These are phyloP conservation scores for Urochloa ruziziensis DNA, from an alignment of 176 grass and related monocot genomes.

Conservation along the genomic window DNA sequence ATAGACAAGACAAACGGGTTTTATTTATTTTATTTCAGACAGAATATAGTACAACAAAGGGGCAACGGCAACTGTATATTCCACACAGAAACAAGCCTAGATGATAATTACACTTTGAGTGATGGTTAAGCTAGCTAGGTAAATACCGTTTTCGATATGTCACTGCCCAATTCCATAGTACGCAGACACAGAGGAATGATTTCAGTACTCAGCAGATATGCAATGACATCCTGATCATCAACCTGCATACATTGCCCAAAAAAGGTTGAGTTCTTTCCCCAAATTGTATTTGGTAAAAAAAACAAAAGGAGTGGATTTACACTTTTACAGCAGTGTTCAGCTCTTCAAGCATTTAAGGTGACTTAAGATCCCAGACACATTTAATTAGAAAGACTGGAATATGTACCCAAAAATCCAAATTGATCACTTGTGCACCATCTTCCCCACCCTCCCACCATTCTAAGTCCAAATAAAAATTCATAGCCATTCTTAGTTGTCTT, in stretches of 20 bases:
- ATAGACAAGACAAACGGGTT: background rate
- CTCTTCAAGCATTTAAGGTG: background rate
- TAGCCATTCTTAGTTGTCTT: conserved; percentile 4
- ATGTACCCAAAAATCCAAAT: background rate
- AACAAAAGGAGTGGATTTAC: background rate
- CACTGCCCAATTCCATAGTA: conserved; percentile 93
- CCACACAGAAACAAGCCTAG: background rate
- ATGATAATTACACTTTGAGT: background rate
- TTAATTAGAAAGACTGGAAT: background rate
- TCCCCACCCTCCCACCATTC: background rate
- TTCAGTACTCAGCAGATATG: conserved; percentile 80
- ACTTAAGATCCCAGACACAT: conserved; percentile 7
- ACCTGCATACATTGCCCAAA: conserved; percentile 48
- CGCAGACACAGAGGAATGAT: conserved; percentile 84
- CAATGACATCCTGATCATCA: conserved; percentile 79
- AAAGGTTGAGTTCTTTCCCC: background rate
- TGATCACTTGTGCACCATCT: background rate
- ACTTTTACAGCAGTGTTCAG: background rate
- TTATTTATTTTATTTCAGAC: background rate
- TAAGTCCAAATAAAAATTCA: background rate
- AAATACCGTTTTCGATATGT: conserved; percentile 86
- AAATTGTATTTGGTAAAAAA: background rate
- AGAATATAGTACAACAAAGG: background rate
- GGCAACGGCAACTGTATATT: background rate
- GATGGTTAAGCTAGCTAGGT: background rate